Base-by-base conservation (phyloP, 371 early-diverging fungal species). In the Gilbertella persicaria region DNA sequence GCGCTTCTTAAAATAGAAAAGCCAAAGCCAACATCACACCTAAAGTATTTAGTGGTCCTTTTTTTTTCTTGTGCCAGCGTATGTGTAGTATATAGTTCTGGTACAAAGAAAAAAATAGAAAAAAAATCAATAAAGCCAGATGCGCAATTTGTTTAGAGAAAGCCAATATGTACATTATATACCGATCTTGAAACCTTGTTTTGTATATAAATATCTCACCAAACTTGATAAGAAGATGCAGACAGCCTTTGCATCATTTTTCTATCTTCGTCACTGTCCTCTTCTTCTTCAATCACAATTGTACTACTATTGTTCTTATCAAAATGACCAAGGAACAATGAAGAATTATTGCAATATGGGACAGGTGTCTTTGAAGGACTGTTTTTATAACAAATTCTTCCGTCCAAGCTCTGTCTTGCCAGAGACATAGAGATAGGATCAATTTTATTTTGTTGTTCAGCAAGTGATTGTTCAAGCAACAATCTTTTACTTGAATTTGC, bases 341-440 rank as follows among this genome's bases (percentile, higher is more conserved):
- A n/a, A n/a, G n/a, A n/a, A n/a, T n/a, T n/a, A n/a, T n/a, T n/a
- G n/a, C n/a, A 45, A 17, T 49, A 50, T n/a, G 50, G 57, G 4
- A 50, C 37, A 16, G 57, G 53, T 4, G 38, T 44, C 24, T 50
- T 45, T 12, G 50, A 39, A 17, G 62, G 60, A 25, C 45, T 48
- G 43, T 41, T 51, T 36, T 64, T 64, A 45, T 68, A 68, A 3
- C 68, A 60, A 9, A 51, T 51, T 24, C 64, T 40, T 49, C 58
- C 64, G n/a, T 58, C 55, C 33, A 63, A 50, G 26, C 60, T 55
- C 46, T 68, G 68, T 42, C 64, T 38, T 23, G 52, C 64, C 25
- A 68, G 55, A n/a, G 68, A 68, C 17, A 20, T 28, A 19, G 60
- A 60, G 6, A 67, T 56, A 19, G 60, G 64, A 45, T 68, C 64